Conservation (phyloP, 1,284 basidiomycete species). For the Tremellales sp. region DNA sequence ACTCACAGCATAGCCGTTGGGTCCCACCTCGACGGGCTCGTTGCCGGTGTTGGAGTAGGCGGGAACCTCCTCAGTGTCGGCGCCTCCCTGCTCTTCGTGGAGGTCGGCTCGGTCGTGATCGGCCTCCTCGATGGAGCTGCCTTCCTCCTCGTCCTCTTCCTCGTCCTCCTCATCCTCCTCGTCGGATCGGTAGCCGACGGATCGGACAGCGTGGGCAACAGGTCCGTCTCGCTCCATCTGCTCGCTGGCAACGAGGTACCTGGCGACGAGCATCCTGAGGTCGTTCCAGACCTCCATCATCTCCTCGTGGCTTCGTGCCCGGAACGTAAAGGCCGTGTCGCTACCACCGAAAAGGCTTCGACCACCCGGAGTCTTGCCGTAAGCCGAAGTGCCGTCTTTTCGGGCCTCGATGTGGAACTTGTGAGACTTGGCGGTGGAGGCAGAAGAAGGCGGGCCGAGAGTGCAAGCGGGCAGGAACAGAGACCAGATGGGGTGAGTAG, state of each 20-base stretch:
- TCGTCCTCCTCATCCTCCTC: constrained; percentile 73
- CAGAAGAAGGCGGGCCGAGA: constrained; percentile 81
- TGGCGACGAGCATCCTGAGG: constrained; percentile 88
- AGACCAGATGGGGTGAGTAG: constrained; percentile 71
- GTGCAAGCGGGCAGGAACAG: constrained; percentile 95
- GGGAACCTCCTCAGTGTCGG: constrained; percentile 47
- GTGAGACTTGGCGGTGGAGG: constrained; percentile 67
- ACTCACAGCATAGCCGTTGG: constrained; percentile 70
- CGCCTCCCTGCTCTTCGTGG: constrained; percentile 49
- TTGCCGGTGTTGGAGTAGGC: constrained; percentile 49
- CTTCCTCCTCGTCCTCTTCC: constrained; percentile 63
- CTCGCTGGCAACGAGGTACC: constrained; percentile 93
- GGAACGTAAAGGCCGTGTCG: constrained; percentile 80
- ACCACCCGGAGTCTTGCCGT: constrained; percentile 61
- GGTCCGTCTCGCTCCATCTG: constrained; percentile 89
- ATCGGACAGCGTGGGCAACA: constrained; percentile 85
- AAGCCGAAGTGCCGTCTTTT: constrained; percentile 60
- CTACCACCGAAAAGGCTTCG: constrained; percentile 51
- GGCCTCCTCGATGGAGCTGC: constrained; percentile 70
- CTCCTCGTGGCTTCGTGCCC: constrained; percentile 83
- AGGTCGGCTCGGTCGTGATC: constrained; percentile 58
- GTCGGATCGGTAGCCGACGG: constrained; percentile 65
- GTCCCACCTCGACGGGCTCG: constrained; percentile 53
- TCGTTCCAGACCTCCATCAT: constrained; percentile 99
- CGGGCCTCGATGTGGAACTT: constrained; percentile 97